phyloP scores from a whole-genome alignment of 2,329 filamentous ascomycete species.

The Fusarium solani-melongenae region DNA sequence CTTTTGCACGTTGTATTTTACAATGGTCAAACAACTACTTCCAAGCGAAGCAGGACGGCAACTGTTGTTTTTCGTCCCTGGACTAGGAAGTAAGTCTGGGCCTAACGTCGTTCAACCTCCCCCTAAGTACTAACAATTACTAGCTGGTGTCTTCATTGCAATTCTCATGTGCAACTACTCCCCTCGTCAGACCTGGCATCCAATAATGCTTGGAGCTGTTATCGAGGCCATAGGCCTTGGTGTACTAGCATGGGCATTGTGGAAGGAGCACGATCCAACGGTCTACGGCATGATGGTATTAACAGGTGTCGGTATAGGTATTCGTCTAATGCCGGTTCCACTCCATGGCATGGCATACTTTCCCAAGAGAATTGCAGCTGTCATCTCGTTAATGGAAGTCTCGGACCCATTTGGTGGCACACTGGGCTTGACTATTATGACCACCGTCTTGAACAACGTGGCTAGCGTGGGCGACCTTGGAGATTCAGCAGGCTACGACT shows the following conservation, averaged over 20 bases:
- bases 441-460: background rate
- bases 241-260: background rate
- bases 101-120: background rate
- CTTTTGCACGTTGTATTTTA: background rate
- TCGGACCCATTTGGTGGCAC: background rate
- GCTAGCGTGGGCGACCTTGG: background rate
- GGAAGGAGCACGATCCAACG: background rate
- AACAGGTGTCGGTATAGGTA: background rate
- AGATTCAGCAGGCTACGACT: background rate
- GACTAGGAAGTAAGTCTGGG: background rate
- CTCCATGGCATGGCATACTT: background rate
- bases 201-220: background rate
- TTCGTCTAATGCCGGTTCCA: background rate
- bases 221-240: background rate
- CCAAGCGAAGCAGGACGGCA: background rate
- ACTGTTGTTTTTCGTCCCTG: background rate
- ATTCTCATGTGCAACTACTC: background rate
- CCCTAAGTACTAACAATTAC: background rate
- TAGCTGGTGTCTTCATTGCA: background rate
- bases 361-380: background rate
- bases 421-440: background rate
- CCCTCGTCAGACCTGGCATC: background rate
- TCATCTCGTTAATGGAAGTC: background rate
- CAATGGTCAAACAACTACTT: background rate
- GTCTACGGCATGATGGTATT: background rate